These are phyloP conservation scores for Ceratocystiopsis minuta DNA, from an alignment of 2,329 filamentous ascomycete species.

Conservation along the genomic window DNA sequence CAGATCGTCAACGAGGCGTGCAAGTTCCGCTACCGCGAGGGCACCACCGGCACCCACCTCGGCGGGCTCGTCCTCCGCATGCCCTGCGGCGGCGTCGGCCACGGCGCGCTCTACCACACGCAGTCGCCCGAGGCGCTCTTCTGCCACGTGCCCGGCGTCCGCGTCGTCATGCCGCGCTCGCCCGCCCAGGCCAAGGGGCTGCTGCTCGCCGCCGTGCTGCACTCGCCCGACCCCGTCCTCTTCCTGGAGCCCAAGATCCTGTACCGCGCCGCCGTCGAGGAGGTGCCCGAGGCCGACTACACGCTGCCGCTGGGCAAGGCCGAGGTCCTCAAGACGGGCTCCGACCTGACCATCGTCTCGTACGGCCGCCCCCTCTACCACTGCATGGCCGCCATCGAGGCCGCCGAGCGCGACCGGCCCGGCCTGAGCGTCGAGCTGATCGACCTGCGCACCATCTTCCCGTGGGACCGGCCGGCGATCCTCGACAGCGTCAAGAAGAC, in stretches of 20 bases:
- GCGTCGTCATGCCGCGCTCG: conserved; percentile 72
- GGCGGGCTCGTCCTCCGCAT: conserved; percentile 77
- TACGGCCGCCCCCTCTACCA: conserved; percentile 83
- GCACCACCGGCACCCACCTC: conserved; percentile 35
- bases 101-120: conserved; percentile 75
- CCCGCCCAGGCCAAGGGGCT: conserved; percentile 80
- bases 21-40: conserved; percentile 68
- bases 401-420: conserved; percentile 50
- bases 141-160: conserved; percentile 68
- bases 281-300: conserved; percentile 68
- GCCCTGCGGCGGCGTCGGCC: conserved; percentile 78
- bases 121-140: conserved; percentile 83
- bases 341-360: conserved; percentile 69
- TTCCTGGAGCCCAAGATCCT: conserved; percentile 92
- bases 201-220: conserved; percentile 50
- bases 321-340: conserved; percentile 64
- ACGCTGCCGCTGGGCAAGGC: conserved; percentile 74
- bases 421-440: conserved; percentile 70
- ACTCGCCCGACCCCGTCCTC: conserved; percentile 68
- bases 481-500: conserved; percentile 75
- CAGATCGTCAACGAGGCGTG: conserved; percentile 88
- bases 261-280: conserved; percentile 79
- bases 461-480: conserved; percentile 73
- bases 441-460: conserved; percentile 74
- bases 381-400: conserved; percentile 58